These are phyloP conservation scores for Pelargonium citronellum DNA, from an alignment of 441 rosid genomes.

Conservation along the genomic window DNA sequence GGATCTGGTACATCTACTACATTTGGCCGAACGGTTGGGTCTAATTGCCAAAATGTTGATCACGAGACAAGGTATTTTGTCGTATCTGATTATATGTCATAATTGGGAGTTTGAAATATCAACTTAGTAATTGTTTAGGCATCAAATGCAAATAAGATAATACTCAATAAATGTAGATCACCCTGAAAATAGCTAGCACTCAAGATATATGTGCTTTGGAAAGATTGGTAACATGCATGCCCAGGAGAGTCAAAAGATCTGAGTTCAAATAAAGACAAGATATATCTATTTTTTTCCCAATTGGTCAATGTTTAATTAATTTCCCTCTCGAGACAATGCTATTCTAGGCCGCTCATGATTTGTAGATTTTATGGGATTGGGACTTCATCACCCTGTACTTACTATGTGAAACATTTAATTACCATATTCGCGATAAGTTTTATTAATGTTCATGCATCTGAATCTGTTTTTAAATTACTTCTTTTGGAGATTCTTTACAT, in stretches of 20 bases:
- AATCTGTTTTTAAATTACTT: neutral
- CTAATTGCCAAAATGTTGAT: conserved; percentile 22
- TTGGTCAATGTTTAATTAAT: neutral
- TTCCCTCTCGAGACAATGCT: neutral
- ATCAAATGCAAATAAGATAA: neutral
- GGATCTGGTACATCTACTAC: conserved; percentile 11
- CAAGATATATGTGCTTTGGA: neutral
- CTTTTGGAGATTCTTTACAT: neutral
- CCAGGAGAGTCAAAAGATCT: neutral
- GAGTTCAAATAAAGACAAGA: neutral
- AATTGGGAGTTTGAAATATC: neutral
- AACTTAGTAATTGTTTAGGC: neutral
- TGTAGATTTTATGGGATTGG: neutral
- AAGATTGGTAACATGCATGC: neutral
- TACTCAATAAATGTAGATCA: neutral
- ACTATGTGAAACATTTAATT: neutral
- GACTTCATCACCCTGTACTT: neutral
- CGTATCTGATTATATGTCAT: conserved; percentile 1
- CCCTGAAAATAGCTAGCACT: neutral
- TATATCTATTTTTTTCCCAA: neutral
- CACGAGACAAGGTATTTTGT: conserved; percentile 29
- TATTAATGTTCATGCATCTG: neutral
- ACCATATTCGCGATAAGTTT: neutral
- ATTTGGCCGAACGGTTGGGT: conserved; percentile 14
- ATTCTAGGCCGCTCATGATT: neutral